These are phyloP conservation scores for Albifimbria verrucaria DNA, from an alignment of 2,329 filamentous ascomycete genomes.

Conservation along the genomic window DNA sequence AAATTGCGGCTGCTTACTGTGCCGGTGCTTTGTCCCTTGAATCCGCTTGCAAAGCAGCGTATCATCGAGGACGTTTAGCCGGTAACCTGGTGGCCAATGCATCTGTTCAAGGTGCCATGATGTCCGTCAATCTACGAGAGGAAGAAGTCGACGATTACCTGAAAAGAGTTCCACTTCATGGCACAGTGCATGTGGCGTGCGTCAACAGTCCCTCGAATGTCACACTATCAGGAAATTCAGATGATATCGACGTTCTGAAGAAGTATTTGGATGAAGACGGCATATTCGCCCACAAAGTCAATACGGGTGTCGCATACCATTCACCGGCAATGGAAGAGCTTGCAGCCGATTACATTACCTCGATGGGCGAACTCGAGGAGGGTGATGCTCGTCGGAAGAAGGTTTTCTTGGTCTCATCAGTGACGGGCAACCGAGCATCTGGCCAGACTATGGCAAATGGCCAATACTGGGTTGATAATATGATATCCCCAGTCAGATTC, in stretches of 20 bases:
- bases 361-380: slow-evolving; percentile 10
- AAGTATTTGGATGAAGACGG: slow-evolving; percentile 30
- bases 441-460: slow-evolving; percentile 26
- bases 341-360: slow-evolving; percentile 38
- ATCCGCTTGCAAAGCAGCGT: slow-evolving; percentile 42
- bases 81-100: slow-evolving; percentile 30
- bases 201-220: slow-evolving; percentile 47
- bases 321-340: slow-evolving; percentile 47
- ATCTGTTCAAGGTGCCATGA: slow-evolving; percentile 15
- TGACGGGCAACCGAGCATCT: slow-evolving; percentile 33
- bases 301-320: slow-evolving; percentile 47
- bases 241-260: slow-evolving; percentile 36
- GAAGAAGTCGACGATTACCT: slow-evolving; percentile 1
- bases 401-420: slow-evolving; percentile 31
- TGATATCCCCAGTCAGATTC: slow-evolving; percentile 32
- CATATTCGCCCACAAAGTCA: slow-evolving; percentile 40
- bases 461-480: slow-evolving; percentile 37
- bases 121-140: slow-evolving; percentile 16
- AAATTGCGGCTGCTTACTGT: slow-evolving; percentile 43
- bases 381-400: slow-evolving; percentile 6
- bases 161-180: not conserved
- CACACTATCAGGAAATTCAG: slow-evolving; percentile 44
- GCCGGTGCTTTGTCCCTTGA: slow-evolving; percentile 39
- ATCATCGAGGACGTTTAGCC: slow-evolving; percentile 35
- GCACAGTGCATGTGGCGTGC: slow-evolving; percentile 29